Evolutionary conservation across 1,139 yeast species (phyloP).

Genomic region (Debaryomyces robertsiae): DNA sequence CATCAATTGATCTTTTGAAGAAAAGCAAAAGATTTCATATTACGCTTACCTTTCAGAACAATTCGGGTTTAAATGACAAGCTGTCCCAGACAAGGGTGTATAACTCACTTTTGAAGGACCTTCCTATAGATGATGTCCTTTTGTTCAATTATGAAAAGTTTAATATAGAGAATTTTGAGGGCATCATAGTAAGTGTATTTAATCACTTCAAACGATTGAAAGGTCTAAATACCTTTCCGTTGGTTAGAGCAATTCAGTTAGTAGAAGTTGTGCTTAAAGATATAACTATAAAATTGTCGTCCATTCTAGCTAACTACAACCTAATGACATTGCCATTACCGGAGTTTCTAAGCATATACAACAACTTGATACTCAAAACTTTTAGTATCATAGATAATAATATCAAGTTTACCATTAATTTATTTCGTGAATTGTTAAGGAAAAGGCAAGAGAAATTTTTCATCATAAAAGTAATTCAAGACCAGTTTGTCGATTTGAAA

Average conservation of each 20-base stretch:
- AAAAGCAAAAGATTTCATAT: slow-evolving; percentile 80
- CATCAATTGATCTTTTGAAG: slow-evolving; percentile 65
- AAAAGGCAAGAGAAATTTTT: slow-evolving; percentile 75
- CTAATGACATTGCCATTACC: slow-evolving; percentile 31
- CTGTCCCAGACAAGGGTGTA: slow-evolving; percentile 53
- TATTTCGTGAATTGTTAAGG: slow-evolving; percentile 74
- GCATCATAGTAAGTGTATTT: slow-evolving; percentile 53
- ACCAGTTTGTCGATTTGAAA: slow-evolving; percentile 44
- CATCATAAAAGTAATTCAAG: slow-evolving; percentile 58
- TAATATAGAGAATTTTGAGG: slow-evolving; percentile 38
- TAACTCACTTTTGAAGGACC: slow-evolving; percentile 65
- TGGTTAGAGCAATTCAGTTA: slow-evolving; percentile 61
- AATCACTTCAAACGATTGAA: slow-evolving; percentile 66
- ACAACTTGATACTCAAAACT: slow-evolving; percentile 19
- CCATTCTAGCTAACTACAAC: slow-evolving; percentile 23
- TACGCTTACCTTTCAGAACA: slow-evolving; percentile 70
- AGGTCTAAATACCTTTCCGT: slow-evolving; percentile 60
- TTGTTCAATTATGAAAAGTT: slow-evolving; percentile 42
- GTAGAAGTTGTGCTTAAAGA: slow-evolving; percentile 59
- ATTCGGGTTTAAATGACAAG: slow-evolving; percentile 68
- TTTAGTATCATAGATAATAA: slow-evolving; percentile 35
- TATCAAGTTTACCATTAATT: slow-evolving; percentile 39
- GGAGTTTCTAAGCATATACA: slow-evolving; percentile 25
- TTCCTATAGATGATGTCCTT: slow-evolving; percentile 66
- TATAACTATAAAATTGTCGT: slow-evolving; percentile 27